Evolutionary conservation across 2,329 filamentous ascomycete species (phyloP), one percentile per base, ranked within the genome.

Genomic region (Trichoderma guizhouense): DNA sequence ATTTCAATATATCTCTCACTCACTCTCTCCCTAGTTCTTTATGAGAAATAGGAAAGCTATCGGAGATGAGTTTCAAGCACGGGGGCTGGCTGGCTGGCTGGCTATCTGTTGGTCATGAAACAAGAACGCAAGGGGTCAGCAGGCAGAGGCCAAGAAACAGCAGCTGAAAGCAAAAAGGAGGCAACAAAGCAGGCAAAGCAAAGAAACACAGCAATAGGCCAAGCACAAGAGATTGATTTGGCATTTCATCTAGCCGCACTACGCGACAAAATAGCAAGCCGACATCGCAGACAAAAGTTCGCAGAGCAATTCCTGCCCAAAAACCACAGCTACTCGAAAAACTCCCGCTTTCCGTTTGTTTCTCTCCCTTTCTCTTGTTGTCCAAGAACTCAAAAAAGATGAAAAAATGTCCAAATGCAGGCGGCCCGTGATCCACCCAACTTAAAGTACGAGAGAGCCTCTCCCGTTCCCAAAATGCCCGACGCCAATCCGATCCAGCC

Each of bases 181-280:
- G 61, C 51, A 67, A 61, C 60, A 53, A 36, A 53, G 15, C 36
- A 8, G 12, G 36, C 36, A 39, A 34, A 36, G 39, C 30, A 58
- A 47, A 53, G 34, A 58, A 7, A 15, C 32, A 26, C n/a, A 5
- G 14, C n/a, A 39, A 24, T 11, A 26, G 26, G 60, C 14, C 32
- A 26, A 62, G 43, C 43, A 39, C 21, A 36, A 60, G 57, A 32
- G 21, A 32, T 34, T 36, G 66, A 69, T 60, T 66, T 58, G 36
- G 65, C 66, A 28, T 60, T 71, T 28, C 62, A 70, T 28, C 58
- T 66, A 71, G 57, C 69, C 63, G 69, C 69, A 26, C 36, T 60
- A 51, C 3, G 62, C 62, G 53, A 66, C 55, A 26, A 67, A 60
- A 65, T 51, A 60, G 36, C 65, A 58, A 60, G 32, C 58, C 58